Base-by-base conservation (phyloP, 768 basidiomycete species). In the Trametes punicea region DNA sequence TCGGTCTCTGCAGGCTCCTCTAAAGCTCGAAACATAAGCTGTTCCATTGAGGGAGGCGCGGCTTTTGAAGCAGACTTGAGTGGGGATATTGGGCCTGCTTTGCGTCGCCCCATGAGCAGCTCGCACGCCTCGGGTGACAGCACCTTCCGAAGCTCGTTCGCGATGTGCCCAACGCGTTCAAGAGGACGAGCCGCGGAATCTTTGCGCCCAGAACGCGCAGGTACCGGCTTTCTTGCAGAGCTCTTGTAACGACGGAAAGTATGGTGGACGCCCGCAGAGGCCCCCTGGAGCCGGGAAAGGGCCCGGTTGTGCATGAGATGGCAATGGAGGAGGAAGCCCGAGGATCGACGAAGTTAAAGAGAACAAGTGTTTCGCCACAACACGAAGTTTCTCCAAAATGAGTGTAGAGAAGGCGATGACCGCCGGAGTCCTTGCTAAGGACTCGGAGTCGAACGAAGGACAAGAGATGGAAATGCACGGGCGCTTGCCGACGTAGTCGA, bases 41-140 rank as follows among this genome's bases (percentile, higher is more conserved):
- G 49, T 26, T 59, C 57, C 20, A 41, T 29, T 5, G 57, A 59
- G 1, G 39, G 39, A 7, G 45, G 36, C 9, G 15, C 10, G 1
- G 7, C 21, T 11, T 10, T 21, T 13, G 10, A 11, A 2, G 36
- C 18, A 5, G 29, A 1, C 4, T 6, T 15, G 5, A n/a, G 56
- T 15, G 6, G 4, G 4, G 33, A 45, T 49, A 6, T 31, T 34
- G 25, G 25, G 33, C 34, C 46, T 47, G 8, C 20, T 21, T 7
- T 20, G 5, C 39, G 27, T 29, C n/a, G 7, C 6, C 18, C 58
- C 53, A 9, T 40, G n/a, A 60, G 53, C 42, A 38, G 27, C n/a
- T 16, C 48, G 45, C 41, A 46, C 11, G 53, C 53, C 23, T 51
- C 53, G 1, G 58, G 58, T 2, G 58, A 60, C 5, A 60, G 45